Evolutionary conservation across 2,329 filamentous ascomycete species (phyloP).

Genomic region (Biscogniauxia mediterranea): DNA sequence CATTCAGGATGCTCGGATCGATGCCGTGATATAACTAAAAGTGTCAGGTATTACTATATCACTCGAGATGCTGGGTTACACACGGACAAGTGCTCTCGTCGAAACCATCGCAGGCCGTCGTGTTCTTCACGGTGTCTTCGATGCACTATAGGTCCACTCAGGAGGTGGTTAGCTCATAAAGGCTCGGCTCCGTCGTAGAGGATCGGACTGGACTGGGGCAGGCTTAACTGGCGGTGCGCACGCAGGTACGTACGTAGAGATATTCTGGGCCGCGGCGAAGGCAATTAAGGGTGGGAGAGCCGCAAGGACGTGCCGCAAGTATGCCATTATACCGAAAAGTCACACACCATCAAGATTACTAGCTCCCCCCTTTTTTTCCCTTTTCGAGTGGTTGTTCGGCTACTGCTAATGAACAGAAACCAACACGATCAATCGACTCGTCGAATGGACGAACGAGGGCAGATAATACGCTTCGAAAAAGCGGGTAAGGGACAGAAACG

Average conservation of each 20-base stretch:
- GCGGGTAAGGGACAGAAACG: neutral
- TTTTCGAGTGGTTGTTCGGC: neutral
- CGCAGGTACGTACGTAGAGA: conserved; percentile 21
- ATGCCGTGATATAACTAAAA: neutral
- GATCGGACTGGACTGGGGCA: neutral
- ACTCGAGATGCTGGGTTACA: neutral
- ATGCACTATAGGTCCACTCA: conserved; percentile 10
- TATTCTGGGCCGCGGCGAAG: conserved; percentile 14
- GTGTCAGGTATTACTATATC: no score
- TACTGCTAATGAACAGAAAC: neutral
- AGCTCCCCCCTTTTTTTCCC: no score
- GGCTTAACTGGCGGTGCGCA: conserved; percentile 15
- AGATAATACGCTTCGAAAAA: neutral
- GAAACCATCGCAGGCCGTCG: conserved; percentile 13
- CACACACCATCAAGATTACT: neutral
- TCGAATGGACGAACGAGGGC: neutral
- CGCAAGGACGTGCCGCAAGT: conserved; percentile 10
- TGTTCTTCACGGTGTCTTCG: conserved; percentile 11
- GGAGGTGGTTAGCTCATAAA: neutral
- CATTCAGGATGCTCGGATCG: neutral
- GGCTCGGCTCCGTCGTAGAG: neutral
- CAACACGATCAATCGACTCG: neutral
- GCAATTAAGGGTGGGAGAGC: conserved; percentile 7
- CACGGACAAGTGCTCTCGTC: conserved; percentile 24
- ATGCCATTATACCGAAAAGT: neutral